Evolutionary conservation across 1,284 basidiomycete species (phyloP).

Genomic region (Apiotrichum brassicae): DNA sequence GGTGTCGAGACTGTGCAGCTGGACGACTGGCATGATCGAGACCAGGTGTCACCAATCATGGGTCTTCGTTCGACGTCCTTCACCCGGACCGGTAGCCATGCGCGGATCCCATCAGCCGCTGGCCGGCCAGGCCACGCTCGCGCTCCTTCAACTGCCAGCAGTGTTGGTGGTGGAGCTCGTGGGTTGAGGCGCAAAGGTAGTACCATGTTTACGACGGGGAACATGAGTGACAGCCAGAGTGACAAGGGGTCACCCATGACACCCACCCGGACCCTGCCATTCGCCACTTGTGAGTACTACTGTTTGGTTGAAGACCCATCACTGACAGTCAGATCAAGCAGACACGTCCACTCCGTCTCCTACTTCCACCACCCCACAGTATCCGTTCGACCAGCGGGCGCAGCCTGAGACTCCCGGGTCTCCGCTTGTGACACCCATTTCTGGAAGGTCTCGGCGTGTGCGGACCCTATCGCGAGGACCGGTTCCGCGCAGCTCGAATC

Average conservation of each 20-base stretch:
- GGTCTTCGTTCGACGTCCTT: conserved; percentile 6
- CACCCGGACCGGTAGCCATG: conserved; percentile 6
- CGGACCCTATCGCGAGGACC: conserved; percentile 23
- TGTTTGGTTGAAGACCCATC: no score
- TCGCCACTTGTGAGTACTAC: conserved; percentile 23
- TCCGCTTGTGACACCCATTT: conserved; percentile 4
- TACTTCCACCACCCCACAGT: conserved; percentile 16
- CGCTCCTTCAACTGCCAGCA: conserved; percentile 15
- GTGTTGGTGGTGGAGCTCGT: conserved; percentile 24
- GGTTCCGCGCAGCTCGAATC: conserved; percentile 40
- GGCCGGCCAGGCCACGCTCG: conserved; percentile 9
- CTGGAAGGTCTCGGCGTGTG: background rate
- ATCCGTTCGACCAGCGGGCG: conserved; percentile 32
- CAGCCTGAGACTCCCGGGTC: conserved; percentile 11
- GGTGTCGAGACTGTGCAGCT: background rate
- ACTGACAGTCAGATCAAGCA: no score
- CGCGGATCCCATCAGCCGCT: conserved; percentile 15
- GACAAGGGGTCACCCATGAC: conserved; percentile 31
- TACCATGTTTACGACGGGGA: conserved; percentile 40
- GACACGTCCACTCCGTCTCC: conserved; percentile 39
- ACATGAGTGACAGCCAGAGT: conserved; percentile 21
- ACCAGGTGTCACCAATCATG: conserved; percentile 13
- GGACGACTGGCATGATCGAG: conserved; percentile 10
- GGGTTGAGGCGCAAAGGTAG: conserved; percentile 45
- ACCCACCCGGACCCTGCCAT: conserved; percentile 29